These are phyloP conservation scores for Globisporangium barbulae DNA, from an alignment of 352 stramenopile species.

Conservation along the genomic window DNA sequence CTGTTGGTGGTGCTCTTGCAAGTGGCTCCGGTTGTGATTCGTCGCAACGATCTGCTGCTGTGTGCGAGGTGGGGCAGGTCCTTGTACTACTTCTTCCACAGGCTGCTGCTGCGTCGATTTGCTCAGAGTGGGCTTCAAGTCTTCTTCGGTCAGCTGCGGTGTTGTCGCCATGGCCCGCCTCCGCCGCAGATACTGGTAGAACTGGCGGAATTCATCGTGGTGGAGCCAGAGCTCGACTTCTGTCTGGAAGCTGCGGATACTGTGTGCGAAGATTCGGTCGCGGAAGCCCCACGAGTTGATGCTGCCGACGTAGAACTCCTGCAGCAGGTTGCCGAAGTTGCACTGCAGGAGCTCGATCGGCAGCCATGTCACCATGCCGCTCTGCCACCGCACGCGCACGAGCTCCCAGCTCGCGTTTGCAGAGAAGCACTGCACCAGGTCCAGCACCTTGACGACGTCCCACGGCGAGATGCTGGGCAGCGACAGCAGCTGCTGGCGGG, in stretches of 20 bases:
- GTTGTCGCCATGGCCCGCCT: conserved; percentile 11
- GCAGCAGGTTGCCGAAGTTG: conserved; percentile 39
- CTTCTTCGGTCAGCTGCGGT: background rate
- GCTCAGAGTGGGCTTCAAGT: conserved; percentile 8
- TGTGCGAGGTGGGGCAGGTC: background rate
- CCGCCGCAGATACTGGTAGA: conserved; percentile 45
- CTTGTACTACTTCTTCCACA: background rate
- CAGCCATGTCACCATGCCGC: conserved; percentile 63
- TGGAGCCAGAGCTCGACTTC: conserved; percentile 77
- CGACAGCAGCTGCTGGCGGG: conserved; percentile 40
- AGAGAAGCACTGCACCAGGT: conserved; percentile 59
- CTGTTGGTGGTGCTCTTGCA: conserved; percentile 14
- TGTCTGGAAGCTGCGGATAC: conserved; percentile 37
- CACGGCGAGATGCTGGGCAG: conserved; percentile 48
- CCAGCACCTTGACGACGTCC: conserved; percentile 65
- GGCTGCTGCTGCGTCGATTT: background rate
- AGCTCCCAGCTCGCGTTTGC: conserved; percentile 60
- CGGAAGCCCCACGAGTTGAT: conserved; percentile 75
- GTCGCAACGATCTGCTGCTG: background rate
- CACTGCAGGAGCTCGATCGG: conserved; percentile 53
- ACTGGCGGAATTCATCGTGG: conserved; percentile 59
- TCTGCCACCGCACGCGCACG: conserved; percentile 65
- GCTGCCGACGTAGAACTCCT: conserved; percentile 76
- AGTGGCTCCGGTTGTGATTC: conserved; percentile 6
- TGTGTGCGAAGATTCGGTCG: conserved; percentile 37